These are phyloP conservation scores for Chlorociboria aeruginascens DNA, from an alignment of 495 filamentous ascomycete genomes.

Conservation along the genomic window DNA sequence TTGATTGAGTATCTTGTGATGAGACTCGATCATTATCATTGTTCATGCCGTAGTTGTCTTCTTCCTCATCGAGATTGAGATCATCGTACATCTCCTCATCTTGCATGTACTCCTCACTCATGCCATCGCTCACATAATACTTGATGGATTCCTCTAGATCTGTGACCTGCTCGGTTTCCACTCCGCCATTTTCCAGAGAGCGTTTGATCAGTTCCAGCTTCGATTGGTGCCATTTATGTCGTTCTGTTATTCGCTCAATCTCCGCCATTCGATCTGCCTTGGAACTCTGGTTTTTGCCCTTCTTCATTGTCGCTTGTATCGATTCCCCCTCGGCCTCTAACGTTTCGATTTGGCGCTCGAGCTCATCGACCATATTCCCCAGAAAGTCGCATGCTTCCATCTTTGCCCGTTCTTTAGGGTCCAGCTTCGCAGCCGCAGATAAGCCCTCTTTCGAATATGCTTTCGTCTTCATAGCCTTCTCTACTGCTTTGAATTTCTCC, in stretches of 20 bases:
- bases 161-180: conserved; percentile 74
- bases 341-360: conserved; percentile 83
- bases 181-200: conserved; percentile 80
- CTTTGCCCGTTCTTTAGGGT: conserved; percentile 92
- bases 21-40: conserved; percentile 77
- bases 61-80: conserved; percentile 81
- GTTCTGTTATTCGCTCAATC: conserved; percentile 72
- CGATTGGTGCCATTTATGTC: conserved; percentile 90
- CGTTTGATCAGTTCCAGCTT: conserved; percentile 87
- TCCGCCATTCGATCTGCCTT: conserved; percentile 82
- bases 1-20: conserved; percentile 88
- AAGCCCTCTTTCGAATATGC: conserved; percentile 97
- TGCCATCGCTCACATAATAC: conserved; percentile 88
- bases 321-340: conserved; percentile 85
- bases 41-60: conserved; percentile 68
- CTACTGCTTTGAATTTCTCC: conserved; percentile 99
- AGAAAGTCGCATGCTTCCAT: conserved; percentile 76
- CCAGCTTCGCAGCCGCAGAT: conserved; percentile 77
- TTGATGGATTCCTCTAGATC: conserved; percentile 83
- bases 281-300: conserved; percentile 70
- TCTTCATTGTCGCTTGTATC: conserved; percentile 82
- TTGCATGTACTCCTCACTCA: conserved; percentile 78
- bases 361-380: conserved; percentile 75
- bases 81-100: conserved; percentile 92
- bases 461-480: conserved; percentile 99